phyloP scores from a whole-genome alignment of 2,329 filamentous ascomycete genomes.

The Ceratocystis cubensis region DNA sequence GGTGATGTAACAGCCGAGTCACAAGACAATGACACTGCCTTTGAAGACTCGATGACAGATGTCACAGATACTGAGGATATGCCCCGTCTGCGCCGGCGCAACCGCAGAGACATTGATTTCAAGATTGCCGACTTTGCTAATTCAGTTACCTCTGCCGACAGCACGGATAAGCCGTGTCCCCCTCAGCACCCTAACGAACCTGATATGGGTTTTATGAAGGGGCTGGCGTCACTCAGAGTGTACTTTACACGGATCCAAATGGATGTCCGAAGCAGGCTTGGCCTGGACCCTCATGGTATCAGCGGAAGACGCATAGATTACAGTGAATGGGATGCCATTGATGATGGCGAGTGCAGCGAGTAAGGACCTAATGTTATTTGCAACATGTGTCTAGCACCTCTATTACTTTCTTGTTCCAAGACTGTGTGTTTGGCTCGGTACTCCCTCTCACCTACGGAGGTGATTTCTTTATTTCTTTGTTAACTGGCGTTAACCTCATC shows the following conservation, averaged over 20 bases:
- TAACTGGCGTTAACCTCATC: not conserved
- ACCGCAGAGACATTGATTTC: constrained; percentile 61
- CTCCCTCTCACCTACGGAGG: not conserved
- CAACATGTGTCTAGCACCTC: no score
- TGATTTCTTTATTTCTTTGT: not conserved
- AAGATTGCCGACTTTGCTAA: constrained; percentile 99
- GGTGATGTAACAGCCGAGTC: constrained; percentile 51
- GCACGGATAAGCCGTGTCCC: constrained; percentile 55
- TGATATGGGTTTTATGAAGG: constrained; percentile 80
- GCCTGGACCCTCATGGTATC: constrained; percentile 31
- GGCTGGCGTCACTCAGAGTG: constrained; percentile 60
- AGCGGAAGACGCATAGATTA: constrained; percentile 17
- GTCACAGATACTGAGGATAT: constrained; percentile 46
- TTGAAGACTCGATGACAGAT: constrained; percentile 47
- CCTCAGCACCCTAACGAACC: constrained; percentile 68
- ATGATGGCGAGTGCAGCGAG: constrained; percentile 21
- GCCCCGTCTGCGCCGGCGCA: constrained; percentile 36
- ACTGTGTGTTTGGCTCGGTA: not conserved
- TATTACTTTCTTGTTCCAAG: no score
- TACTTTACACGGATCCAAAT: constrained; percentile 83
- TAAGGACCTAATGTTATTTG: not conserved
- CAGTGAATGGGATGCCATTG: constrained; percentile 17
- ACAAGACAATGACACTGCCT: constrained; percentile 37
- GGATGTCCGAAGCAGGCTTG: constrained; percentile 51
- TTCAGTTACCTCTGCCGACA: constrained; percentile 79